Conservation (phyloP, 2,329 filamentous ascomycete species). For the Metarhizium guizhouense region DNA sequence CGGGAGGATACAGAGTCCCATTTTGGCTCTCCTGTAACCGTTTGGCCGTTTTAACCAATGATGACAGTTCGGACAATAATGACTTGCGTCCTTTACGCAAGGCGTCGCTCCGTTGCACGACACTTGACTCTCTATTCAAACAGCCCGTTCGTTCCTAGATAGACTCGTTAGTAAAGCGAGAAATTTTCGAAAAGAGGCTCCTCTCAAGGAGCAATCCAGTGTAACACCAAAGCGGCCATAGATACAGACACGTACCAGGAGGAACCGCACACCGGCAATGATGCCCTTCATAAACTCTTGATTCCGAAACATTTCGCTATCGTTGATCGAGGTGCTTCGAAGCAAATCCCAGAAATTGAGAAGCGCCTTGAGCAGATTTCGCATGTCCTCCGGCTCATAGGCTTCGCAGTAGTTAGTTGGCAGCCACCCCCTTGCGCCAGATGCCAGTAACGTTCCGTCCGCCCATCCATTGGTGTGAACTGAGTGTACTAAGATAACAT, state of each 20-base stretch:
- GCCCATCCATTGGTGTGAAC: conserved; percentile 98
- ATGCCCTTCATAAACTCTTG: conserved; percentile 92
- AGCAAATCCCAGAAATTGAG: conserved; percentile 90
- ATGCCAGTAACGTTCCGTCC: conserved; percentile 80
- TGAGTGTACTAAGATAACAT: conserved; percentile 89
- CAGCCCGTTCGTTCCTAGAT: conserved; percentile 77
- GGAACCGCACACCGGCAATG: conserved; percentile 83
- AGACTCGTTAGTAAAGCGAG: conserved; percentile 6
- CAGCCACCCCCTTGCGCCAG: conserved; percentile 85
- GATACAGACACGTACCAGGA: conserved; percentile 56
- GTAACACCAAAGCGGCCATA: not conserved
- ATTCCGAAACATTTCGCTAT: conserved; percentile 72
- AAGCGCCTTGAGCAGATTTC: conserved; percentile 73
- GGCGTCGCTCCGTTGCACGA: conserved; percentile 66
- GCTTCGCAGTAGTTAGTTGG: conserved; percentile 97
- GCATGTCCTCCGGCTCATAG: conserved; percentile 84
- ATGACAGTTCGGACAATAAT: conserved; percentile 79
- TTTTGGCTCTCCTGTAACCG: conserved; percentile 66
- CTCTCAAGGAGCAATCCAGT: not conserved
- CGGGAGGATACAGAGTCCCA: conserved; percentile 33
- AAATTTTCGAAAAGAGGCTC: not conserved
- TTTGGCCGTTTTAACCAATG: conserved; percentile 83
- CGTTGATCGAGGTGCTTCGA: conserved; percentile 65
- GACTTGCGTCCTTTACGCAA: conserved; percentile 78
- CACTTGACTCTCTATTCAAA: conserved; percentile 68